Percentiles rank a stretch among this genome's conserved stretches.
phyloP scores from a whole-genome alignment of 345 rosid genomes.

The Mercurialis annua region DNA sequence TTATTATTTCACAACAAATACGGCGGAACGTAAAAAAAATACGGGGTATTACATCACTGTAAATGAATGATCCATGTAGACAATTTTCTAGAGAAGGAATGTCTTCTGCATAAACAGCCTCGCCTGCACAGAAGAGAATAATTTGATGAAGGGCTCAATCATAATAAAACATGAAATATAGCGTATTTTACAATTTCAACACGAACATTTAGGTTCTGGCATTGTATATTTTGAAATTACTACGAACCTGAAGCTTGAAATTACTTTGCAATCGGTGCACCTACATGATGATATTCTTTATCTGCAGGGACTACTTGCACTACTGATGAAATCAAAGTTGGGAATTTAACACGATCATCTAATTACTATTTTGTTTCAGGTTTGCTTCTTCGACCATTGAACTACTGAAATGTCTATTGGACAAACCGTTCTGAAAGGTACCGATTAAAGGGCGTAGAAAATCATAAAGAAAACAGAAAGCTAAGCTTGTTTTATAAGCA shows the following conservation, averaged over 20 bases:
- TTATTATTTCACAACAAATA: no score
- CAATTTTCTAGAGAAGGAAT: conserved; percentile 66
- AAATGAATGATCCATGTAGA: conserved; percentile 74
- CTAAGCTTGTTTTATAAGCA: conserved; percentile 76
- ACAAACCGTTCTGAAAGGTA: conserved; percentile 2
- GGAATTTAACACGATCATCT: conserved; percentile 17
- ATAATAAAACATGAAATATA: conserved; percentile 1
- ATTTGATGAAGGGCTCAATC: no score
- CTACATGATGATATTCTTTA: conserved; percentile 59
- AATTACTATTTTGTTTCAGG: conserved; percentile 8
- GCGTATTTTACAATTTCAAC: no score
- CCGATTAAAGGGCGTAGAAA: conserved; percentile 51
- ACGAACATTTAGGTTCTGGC: no score
- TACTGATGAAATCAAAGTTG: conserved; percentile 49
- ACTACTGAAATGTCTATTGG: conserved; percentile 13
- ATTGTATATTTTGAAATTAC: no score
- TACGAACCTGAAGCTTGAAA: conserved; percentile 86
- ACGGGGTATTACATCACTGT: no score
- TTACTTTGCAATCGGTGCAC: conserved; percentile 54
- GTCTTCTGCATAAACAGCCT: conserved; percentile 89
- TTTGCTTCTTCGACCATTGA: conserved; percentile 16
- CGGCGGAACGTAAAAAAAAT: no score
- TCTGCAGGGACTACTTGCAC: conserved; percentile 53
- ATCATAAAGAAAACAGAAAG: conserved; percentile 65
- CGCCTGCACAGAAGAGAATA: conserved; percentile 46